phyloP scores from a whole-genome alignment of 2,329 filamentous ascomycete genomes.

The Amphichorda felina region DNA sequence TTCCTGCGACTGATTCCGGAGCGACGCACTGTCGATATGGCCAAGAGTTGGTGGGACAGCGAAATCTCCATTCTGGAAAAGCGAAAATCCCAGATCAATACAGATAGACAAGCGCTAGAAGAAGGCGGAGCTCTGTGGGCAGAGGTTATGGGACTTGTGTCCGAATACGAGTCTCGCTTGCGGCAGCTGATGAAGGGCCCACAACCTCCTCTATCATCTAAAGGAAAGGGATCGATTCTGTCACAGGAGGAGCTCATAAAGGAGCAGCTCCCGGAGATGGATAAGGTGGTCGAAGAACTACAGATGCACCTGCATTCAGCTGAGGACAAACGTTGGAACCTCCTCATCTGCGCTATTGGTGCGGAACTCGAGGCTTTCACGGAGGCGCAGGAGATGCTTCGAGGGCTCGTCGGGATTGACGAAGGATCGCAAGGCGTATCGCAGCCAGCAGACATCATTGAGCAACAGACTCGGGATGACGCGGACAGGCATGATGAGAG shows the following conservation, averaged over 20 bases:
- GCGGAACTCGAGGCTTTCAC: constrained; percentile 59
- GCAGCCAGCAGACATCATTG: neutral
- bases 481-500: constrained; percentile 12
- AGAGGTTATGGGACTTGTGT: constrained; percentile 45
- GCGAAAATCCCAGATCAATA: constrained; percentile 42
- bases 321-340: constrained; percentile 55
- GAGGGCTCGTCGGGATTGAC: constrained; percentile 5
- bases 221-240: constrained; percentile 16
- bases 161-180: constrained; percentile 53
- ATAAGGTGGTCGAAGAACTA: constrained; percentile 40
- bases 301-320: constrained; percentile 41
- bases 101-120: constrained; percentile 52
- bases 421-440: neutral
- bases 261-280: constrained; percentile 43
- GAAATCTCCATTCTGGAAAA: constrained; percentile 45
- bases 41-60: constrained; percentile 56
- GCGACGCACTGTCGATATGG: constrained; percentile 58
- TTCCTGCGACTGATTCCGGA: constrained; percentile 52
- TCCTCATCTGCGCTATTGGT: constrained; percentile 64
- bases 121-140: constrained; percentile 58
- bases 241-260: constrained; percentile 26
- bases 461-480: constrained; percentile 5
- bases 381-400: constrained; percentile 47
- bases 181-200: constrained; percentile 36
- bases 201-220: constrained; percentile 5